A percentile compares a stretch with the other conserved stretches of the same genome.
Evolutionary conservation across 2,329 filamentous ascomycete species (phyloP).

Genomic region (Colletotrichum graminicola): DNA sequence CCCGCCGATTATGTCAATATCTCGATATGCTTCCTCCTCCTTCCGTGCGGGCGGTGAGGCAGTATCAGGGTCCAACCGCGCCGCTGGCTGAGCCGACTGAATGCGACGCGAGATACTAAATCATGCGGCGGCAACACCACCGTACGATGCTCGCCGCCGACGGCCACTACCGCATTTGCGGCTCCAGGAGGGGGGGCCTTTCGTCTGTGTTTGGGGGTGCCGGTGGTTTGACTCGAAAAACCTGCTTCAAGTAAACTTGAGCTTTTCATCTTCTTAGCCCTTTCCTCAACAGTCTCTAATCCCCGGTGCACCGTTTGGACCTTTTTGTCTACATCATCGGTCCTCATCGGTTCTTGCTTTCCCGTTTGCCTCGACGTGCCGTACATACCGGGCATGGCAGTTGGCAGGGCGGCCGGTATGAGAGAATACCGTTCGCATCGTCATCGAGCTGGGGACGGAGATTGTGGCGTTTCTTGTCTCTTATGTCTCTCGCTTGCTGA

Average conservation of each 20-base stretch:
- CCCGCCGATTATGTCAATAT: neutral
- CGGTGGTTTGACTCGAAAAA: neutral
- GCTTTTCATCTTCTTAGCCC: neutral
- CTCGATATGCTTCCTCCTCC: conserved; percentile 1
- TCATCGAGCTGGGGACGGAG: conserved; percentile 41
- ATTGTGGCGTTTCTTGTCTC: conserved; percentile 40
- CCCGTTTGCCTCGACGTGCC: neutral
- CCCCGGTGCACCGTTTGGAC: conserved; percentile 27
- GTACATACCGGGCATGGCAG: neutral
- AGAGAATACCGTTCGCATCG: conserved; percentile 30
- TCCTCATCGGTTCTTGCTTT: conserved; percentile 5
- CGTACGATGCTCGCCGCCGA: neutral
- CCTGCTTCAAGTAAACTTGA: neutral
- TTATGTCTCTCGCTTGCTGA: conserved; percentile 6
- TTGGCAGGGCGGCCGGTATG: conserved; percentile 27
- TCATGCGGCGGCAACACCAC: neutral
- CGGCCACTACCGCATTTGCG: conserved; percentile 13
- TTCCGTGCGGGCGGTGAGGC: neutral
- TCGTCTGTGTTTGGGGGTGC: neutral
- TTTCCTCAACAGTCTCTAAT: neutral
- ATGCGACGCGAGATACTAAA: conserved; percentile 14
- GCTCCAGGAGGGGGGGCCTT: conserved; percentile 23
- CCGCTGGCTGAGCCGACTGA: conserved; percentile 7
- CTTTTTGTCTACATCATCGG: conserved; percentile 8
- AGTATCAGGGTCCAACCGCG: conserved; percentile 6